Conservation (phyloP, 148 eudicot genomes). For the Silene latifolia region DNA sequence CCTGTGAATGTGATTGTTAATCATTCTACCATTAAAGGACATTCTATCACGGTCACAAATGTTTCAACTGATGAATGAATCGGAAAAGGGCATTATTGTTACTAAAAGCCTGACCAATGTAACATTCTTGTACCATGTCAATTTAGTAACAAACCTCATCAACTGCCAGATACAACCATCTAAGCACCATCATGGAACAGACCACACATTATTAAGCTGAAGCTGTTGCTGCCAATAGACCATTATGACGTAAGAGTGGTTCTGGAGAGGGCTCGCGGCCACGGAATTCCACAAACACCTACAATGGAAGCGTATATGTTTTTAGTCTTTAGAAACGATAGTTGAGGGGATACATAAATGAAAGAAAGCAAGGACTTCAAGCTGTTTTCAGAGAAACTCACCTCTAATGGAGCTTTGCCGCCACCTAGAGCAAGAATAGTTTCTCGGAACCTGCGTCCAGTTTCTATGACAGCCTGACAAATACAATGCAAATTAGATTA, state of each 20-base stretch:
- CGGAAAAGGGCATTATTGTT: not conserved
- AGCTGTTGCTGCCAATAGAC: slow-evolving; percentile 50
- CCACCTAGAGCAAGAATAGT: slow-evolving; percentile 98
- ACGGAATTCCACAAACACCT: slow-evolving; percentile 93
- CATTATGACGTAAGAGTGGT: slow-evolving; percentile 90
- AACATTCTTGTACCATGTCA: slow-evolving; percentile 5
- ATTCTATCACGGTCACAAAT: not conserved
- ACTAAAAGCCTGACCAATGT: not conserved
- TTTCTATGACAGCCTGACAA: slow-evolving; percentile 76
- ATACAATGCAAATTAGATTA: slow-evolving; percentile 3
- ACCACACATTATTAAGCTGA: slow-evolving; percentile 17
- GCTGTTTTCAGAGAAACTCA: slow-evolving; percentile 21
- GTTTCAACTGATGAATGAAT: not conserved
- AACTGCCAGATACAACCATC: not conserved
- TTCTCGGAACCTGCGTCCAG: slow-evolving; percentile 87
- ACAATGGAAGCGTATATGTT: slow-evolving; percentile 9
- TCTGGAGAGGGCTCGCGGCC: slow-evolving; percentile 98
- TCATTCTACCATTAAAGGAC: not conserved
- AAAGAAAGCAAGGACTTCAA: not conserved
- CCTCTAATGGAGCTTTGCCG: slow-evolving; percentile 89
- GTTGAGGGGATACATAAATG: not conserved
- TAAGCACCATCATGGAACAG: not conserved
- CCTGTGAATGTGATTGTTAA: not conserved
- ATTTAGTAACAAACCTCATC: slow-evolving; percentile 6
- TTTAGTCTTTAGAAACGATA: not conserved